These are phyloP conservation scores for Aciculoconidium aculeatum DNA, from an alignment of 805 yeast species.

Conservation along the genomic window DNA sequence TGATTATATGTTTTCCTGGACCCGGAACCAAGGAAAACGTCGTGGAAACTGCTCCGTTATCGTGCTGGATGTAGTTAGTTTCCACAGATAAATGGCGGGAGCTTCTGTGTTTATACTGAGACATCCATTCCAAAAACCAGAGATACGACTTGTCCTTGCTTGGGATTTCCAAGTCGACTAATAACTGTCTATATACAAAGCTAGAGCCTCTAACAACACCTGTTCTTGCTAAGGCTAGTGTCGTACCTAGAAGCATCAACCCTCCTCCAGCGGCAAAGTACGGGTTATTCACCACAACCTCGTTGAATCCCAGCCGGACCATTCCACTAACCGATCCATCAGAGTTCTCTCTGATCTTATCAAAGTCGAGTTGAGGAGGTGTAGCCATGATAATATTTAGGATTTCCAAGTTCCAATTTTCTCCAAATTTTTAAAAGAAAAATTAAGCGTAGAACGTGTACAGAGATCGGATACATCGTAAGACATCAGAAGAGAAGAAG, in stretches of 20 bases:
- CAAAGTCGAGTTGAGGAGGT: constrained; percentile 23
- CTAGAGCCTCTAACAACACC: constrained; percentile 59
- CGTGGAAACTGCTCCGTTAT: constrained; percentile 85
- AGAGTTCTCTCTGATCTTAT: constrained; percentile 27
- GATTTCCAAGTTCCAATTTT: no score
- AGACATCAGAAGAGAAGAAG: no score
- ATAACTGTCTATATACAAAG: constrained; percentile 70
- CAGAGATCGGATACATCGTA: no score
- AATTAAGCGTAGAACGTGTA: no score
- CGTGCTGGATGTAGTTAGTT: constrained; percentile 81
- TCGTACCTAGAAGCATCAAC: constrained; percentile 89
- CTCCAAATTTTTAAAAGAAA: no score
- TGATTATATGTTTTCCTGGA: constrained; percentile 87
- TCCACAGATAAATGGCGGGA: constrained; percentile 88
- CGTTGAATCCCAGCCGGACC: constrained; percentile 38
- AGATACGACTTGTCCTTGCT: constrained; percentile 87
- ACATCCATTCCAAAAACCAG: constrained; percentile 98
- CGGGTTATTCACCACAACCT: constrained; percentile 65
- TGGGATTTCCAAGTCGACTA: constrained; percentile 90
- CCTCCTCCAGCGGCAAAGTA: constrained; percentile 99
- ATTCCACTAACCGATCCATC: constrained; percentile 35
- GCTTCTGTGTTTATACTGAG: constrained; percentile 64
- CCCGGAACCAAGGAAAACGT: constrained; percentile 93
- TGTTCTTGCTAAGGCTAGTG: constrained; percentile 69
- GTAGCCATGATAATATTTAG: no score